Base-by-base conservation (phyloP, 1,284 basidiomycete genomes). In the Taiwanofungus camphoratus region DNA sequence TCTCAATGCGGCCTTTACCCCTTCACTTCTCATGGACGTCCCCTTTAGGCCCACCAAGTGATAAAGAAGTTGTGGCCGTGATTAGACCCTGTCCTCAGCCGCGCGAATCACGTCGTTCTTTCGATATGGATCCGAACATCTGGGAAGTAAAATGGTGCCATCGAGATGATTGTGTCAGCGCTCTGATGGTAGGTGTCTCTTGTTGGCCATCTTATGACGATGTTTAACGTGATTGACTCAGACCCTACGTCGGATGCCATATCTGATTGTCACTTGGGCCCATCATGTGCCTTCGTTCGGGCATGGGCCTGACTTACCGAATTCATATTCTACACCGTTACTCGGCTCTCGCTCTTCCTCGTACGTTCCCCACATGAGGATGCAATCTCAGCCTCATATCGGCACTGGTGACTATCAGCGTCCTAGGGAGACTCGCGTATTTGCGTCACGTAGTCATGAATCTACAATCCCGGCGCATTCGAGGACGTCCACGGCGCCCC, bases 91-190 rank as follows among this genome's bases (percentile, higher is more conserved):
- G 36, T 19, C 41, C 54, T 19, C 44, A 41, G 39, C 80, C 76
- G 5, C 82, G 86, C 52, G 63, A 79, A 54, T 67, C 65, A 2
- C 68, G 70, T 19, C 78, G 80, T 32, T 69, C 67, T 22, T 39
- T 67, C 5, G 51, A 54, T 12, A 87, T 86, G 85, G 74, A 80
- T 39, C 49, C 53, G 0, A 61, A 68, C 6, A 78, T 80, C 45
- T 88, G 82, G 77, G 82, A 84, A 56, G 69, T 86, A 24, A 89
- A 88, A 57, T 89, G 82, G 82, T 67, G 69, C 22, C 75, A 84
- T 59, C 71, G 86, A 31, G 80, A 87, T 45, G 79, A 88, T 50
- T 84, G 81, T 48, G 73, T 87, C 39, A 74, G 66, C 48, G 86
- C 86, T 21, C 64, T 84, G 40, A 75, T 77, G 73, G 85, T 86